Base-by-base conservation (phyloP, 306 rosid species). In the Coriaria nepalensis region DNA sequence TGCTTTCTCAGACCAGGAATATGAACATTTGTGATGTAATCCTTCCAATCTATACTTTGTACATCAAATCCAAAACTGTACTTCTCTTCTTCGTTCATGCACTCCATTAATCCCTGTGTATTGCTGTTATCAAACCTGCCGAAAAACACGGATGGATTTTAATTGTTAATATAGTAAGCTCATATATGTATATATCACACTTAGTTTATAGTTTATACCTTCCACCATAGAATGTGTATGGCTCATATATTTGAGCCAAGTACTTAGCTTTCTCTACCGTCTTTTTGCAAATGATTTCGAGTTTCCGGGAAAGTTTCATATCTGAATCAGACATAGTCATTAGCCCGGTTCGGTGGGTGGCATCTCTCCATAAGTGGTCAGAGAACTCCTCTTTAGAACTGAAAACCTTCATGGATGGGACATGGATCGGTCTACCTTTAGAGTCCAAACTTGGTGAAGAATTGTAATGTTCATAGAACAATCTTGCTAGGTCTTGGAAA, bases 201-300 rank as follows among this genome's bases (percentile, higher is more conserved):
- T 6, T 53, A 20, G 7, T 5, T 41, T 8, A n/a, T 41, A 34
- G 6, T 48, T 10, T 13, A 55, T 68, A 85, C 98, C 95, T 90
- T 79, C 98, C 97, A 68, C 82, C 80, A 65, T 78, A 87, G 64
- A 87, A 87, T 61, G 96, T 73, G 61, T 87, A 87, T 6, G 96
- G 94, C 61, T 83, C 78, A 53, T 87, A 87, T 52, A 87, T 75
- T 46, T 66, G 78, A 61, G 94, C 98, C 74, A 90, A 71, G 68
- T 85, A 66, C 75, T 81, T 90, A 4, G 93, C 85, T 75, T 79
- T 94, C 69, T 90, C 93, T 13, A 84, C 95, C 12, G 93, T 78
- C 54, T 84, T 90, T 73, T 74, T 74, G 64, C 87, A 79, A 9
- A 79, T 73, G 6, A 56, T 51, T 70, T 85, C 85, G 13, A 85